Conservation (phyloP, 2,329 filamentous ascomycete genomes). For the Cladophialophora carrionii region DNA sequence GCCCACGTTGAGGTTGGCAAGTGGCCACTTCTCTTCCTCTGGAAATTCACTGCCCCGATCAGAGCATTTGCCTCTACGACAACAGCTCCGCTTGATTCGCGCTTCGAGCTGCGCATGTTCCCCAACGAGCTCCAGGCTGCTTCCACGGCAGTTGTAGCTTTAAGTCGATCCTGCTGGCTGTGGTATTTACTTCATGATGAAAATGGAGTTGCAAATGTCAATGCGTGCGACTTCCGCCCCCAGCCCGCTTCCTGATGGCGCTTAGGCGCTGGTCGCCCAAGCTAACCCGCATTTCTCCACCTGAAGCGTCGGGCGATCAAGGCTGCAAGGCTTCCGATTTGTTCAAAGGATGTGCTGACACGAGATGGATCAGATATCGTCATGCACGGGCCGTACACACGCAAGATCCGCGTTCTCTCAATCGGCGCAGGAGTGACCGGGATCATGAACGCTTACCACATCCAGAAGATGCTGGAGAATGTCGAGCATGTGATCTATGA, state of each 20-base stretch:
- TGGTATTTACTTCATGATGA: neutral
- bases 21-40: neutral
- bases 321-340: neutral
- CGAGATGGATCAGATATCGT: constrained; percentile 34
- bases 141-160: neutral
- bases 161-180: neutral
- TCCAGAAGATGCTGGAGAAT: constrained; percentile 36
- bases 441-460: constrained; percentile 67
- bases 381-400: constrained; percentile 37
- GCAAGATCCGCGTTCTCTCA: constrained; percentile 53
- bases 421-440: constrained; percentile 54
- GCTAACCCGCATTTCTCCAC: neutral
- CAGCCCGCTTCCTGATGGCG: neutral
- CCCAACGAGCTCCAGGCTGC: neutral
- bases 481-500: constrained; percentile 41
- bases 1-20: neutral
- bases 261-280: neutral
- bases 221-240: neutral
- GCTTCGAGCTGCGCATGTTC: neutral
- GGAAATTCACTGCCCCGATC: neutral
- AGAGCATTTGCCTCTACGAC: neutral
- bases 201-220: neutral
- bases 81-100: neutral
- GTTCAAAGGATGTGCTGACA: constrained; percentile 1
- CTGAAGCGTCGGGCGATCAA: neutral